These are phyloP conservation scores for Copromyces sp. DNA, from an alignment of 495 filamentous ascomycete genomes.

Conservation along the genomic window DNA sequence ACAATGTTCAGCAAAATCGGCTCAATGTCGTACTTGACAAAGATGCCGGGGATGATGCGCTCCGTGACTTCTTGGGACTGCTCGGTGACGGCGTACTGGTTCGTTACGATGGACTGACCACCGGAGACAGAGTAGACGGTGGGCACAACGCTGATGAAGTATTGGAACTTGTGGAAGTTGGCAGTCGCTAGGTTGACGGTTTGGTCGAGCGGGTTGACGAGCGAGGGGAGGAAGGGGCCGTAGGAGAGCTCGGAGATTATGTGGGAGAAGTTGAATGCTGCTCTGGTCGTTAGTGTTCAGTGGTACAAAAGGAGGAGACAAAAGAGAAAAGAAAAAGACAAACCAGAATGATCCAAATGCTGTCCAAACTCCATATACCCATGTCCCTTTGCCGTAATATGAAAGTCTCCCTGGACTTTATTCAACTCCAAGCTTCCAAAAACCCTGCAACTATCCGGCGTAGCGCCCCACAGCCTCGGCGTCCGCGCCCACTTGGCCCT, in stretches of 20 bases:
- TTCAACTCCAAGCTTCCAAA: slow-evolving; percentile 86
- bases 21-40: slow-evolving; percentile 99
- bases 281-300: neutral
- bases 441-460: slow-evolving; percentile 63
- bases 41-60: slow-evolving; percentile 75
- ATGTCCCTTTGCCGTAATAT: slow-evolving; percentile 92
- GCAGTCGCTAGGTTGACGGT: slow-evolving; percentile 61
- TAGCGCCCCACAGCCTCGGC: slow-evolving; percentile 50
- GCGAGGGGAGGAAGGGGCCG: slow-evolving; percentile 85
- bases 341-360: slow-evolving; percentile 79
- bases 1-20: slow-evolving; percentile 79
- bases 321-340: slow-evolving; percentile 16
- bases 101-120: slow-evolving; percentile 63
- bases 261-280: slow-evolving; percentile 97
- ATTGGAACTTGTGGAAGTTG: slow-evolving; percentile 95
- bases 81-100: slow-evolving; percentile 95
- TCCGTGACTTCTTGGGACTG: slow-evolving; percentile 61
- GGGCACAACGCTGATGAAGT: slow-evolving; percentile 93
- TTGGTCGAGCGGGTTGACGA: slow-evolving; percentile 88
- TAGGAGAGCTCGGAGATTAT: slow-evolving; percentile 95
- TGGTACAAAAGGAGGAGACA: neutral
- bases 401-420: slow-evolving; percentile 96
- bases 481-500: slow-evolving; percentile 59
- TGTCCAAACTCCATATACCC: slow-evolving; percentile 71
- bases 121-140: slow-evolving; percentile 74